Conservation (phyloP, 805 yeast species). For the Saturnispora gosingensis region DNA sequence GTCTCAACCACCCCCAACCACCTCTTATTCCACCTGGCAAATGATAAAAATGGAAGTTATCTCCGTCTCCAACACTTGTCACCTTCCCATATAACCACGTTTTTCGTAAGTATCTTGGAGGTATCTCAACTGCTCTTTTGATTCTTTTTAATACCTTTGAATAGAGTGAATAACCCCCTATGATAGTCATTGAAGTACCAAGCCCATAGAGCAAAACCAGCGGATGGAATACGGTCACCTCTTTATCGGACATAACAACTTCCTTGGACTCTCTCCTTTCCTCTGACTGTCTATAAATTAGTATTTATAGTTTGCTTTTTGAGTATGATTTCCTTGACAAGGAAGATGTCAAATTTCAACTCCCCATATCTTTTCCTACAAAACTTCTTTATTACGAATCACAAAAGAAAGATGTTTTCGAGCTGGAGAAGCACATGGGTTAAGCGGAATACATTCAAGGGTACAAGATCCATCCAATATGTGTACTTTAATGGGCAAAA, state of each 20-base stretch:
- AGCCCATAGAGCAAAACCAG: slow-evolving; percentile 23
- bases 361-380: background rate
- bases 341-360: background rate
- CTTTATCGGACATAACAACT: slow-evolving; percentile 9
- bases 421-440: background rate
- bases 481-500: slow-evolving; percentile 9
- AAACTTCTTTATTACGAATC: background rate
- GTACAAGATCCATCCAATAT: slow-evolving; percentile 1
- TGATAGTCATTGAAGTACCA: slow-evolving; percentile 25
- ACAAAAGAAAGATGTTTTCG: background rate
- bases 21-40: slow-evolving; percentile 82
- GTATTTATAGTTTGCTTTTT: background rate
- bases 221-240: slow-evolving; percentile 22
- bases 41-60: slow-evolving; percentile 85
- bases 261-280: background rate
- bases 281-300: background rate
- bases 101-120: slow-evolving; percentile 33
- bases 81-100: slow-evolving; percentile 59
- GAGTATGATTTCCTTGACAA: background rate
- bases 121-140: slow-evolving; percentile 42
- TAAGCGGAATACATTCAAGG: background rate
- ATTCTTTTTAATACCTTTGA: slow-evolving; percentile 40
- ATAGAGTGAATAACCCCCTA: slow-evolving; percentile 38
- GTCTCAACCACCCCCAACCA: slow-evolving; percentile 92
- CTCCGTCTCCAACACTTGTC: slow-evolving; percentile 92